phyloP scores from a whole-genome alignment of 306 rosid genomes.

The Acacia crassicarpa region DNA sequence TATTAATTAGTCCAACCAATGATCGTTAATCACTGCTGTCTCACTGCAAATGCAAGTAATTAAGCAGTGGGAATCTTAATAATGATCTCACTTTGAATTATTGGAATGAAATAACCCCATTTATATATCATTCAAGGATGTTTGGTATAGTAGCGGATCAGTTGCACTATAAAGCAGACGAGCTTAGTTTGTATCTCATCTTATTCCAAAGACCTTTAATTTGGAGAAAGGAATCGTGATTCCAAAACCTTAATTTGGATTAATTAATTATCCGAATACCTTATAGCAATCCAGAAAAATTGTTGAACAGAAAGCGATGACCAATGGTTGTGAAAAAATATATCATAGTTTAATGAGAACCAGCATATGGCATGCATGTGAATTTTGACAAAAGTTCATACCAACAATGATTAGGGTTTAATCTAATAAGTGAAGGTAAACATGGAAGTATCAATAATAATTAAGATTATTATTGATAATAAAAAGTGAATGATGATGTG shows the following conservation, averaged over 20 bases:
- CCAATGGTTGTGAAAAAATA: no score
- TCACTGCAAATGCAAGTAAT: conserved; percentile 14
- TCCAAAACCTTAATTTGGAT: no score
- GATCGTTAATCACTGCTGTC: neutral
- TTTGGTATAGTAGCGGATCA: no score
- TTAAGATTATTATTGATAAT: neutral
- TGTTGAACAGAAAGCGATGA: no score
- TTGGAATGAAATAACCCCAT: neutral
- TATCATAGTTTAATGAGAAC: neutral
- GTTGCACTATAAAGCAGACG: no score
- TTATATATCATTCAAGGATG: neutral
- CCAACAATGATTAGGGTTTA: conserved; percentile 25
- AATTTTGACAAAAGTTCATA: neutral
- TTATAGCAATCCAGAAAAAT: no score
- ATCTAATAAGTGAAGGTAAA: conserved; percentile 25
- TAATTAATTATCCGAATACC: no score
- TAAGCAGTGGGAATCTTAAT: neutral
- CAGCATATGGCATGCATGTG: neutral
- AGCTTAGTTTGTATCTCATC: no score
- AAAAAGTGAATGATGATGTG: neutral
- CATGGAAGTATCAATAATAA: conserved; percentile 19
- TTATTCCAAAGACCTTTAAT: rapidly evolving
- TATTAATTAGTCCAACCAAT: neutral
- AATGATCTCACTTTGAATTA: conserved; percentile 5
- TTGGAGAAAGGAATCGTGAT: no score